Conservation (phyloP, 768 basidiomycete species). For the Lentinus brumalis region DNA sequence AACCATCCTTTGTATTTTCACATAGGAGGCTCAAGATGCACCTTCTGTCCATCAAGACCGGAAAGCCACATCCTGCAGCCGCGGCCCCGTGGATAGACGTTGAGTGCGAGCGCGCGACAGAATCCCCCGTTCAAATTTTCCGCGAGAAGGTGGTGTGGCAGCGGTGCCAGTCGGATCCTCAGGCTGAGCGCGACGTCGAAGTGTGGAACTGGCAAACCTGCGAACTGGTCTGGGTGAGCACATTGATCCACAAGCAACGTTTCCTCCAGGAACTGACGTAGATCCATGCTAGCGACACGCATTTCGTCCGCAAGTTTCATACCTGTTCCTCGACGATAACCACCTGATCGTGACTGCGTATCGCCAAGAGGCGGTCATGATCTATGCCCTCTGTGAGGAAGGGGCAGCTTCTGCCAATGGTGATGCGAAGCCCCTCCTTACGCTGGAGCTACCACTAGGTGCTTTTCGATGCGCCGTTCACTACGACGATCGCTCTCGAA, state of each 20-base stretch:
- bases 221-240: background rate
- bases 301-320: background rate
- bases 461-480: constrained; percentile 1
- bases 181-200: background rate
- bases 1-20: background rate
- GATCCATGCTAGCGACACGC: background rate
- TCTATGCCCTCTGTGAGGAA: background rate
- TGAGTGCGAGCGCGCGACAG: background rate
- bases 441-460: constrained; percentile 2
- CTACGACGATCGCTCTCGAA: background rate
- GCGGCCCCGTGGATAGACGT: background rate
- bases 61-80: background rate
- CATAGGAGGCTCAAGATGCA: background rate
- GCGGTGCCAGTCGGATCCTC: background rate
- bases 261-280: background rate
- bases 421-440: background rate
- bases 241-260: background rate
- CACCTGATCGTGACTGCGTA: background rate
- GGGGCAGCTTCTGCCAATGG: background rate
- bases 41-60: background rate
- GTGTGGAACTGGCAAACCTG: background rate
- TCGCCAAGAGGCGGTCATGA: background rate
- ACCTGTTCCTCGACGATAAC: background rate
- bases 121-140: background rate
- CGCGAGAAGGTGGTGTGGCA: background rate